Evolutionary conservation across 2,329 filamentous ascomycete species (phyloP).

Genomic region (Aspergillus neotritici): DNA sequence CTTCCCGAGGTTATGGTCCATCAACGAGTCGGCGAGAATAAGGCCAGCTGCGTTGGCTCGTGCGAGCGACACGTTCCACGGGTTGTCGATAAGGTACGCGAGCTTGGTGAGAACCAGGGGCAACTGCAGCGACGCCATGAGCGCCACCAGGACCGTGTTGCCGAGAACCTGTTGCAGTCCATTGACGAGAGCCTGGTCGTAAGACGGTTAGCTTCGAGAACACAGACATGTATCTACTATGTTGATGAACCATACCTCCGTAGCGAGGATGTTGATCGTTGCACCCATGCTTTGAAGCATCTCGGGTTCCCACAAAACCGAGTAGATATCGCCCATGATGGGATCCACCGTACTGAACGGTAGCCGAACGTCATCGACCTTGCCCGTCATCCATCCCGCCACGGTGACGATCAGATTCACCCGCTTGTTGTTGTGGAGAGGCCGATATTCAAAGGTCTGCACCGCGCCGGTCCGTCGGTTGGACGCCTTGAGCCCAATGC

Average conservation of each 20-base stretch:
- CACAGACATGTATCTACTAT: background rate
- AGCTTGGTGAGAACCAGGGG: slow-evolving; percentile 90
- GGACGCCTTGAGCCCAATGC: slow-evolving; percentile 82
- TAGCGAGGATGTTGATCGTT: slow-evolving; percentile 96
- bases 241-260: slow-evolving; percentile 60
- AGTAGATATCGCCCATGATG: slow-evolving; percentile 97
- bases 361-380: slow-evolving; percentile 89
- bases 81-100: slow-evolving; percentile 94
- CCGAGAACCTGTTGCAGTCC: slow-evolving; percentile 92
- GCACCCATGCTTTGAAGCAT: slow-evolving; percentile 98
- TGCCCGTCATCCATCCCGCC: slow-evolving; percentile 97
- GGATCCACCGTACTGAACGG: slow-evolving; percentile 96
- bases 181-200: slow-evolving; percentile 75
- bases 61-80: slow-evolving; percentile 94
- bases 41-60: slow-evolving; percentile 82
- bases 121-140: slow-evolving; percentile 92
- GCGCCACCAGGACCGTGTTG: slow-evolving; percentile 75
- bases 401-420: slow-evolving; percentile 94
- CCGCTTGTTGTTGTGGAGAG: slow-evolving; percentile 94
- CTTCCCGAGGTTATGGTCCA: slow-evolving; percentile 84
- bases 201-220: slow-evolving; percentile 20
- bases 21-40: slow-evolving; percentile 88
- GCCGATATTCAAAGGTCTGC: slow-evolving; percentile 93
- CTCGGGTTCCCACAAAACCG: slow-evolving; percentile 93
- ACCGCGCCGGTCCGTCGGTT: slow-evolving; percentile 83